Base-by-base conservation (phyloP, 1,284 basidiomycete species). In the Pseudozyma sp. region DNA sequence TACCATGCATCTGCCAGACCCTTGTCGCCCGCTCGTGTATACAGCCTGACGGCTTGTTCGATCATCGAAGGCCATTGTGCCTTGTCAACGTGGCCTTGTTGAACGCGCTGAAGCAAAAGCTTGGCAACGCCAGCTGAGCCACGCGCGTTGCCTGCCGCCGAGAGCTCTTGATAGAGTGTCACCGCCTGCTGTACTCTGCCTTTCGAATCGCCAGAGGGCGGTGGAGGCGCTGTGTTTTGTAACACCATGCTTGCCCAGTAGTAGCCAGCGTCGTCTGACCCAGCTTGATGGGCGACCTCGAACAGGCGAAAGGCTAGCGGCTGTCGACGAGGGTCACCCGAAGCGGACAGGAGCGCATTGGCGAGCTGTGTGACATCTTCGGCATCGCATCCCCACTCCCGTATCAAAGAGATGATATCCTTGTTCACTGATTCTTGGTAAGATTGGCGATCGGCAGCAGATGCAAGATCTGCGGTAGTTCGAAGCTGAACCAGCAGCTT, bases 1-100 rank as follows among this genome's bases (percentile, higher is more conserved):
- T 75, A 81, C 78, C 78, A 81, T 0, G 78, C 79, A 30, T 81
- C 79, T n/a, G 68, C 55, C 3, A 77, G 66, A 14, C 79, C 79
- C 39, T 55, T 64, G 17, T 73, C 62, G 5, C 78, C 78, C 6
- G 79, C 78, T 17, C 74, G 55, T 1, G 64, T 70, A 50, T 77
- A 81, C 16, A 80, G 67, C 8, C 56, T 64, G 29, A 62, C 56
- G 13, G 67, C 57, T 40, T 74, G 55, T 9, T 67, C 51, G 16
- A 80, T 62, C 47, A 67, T 11, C 6, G 39, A 31, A 11, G 60
- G 68, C 58, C 55, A 66, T 16, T 56, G 65, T 17, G 46, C 35
- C 53, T 57, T 70, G 29, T 67, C 64, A 9, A 57, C 62, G 24
- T 52, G 52, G 8, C 55, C 69, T 37, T 47, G 55, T 14, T 67